Evolutionary conservation across 129 eudicot genomes (phyloP).

Genomic region (Heracleum sosnowskyi): DNA sequence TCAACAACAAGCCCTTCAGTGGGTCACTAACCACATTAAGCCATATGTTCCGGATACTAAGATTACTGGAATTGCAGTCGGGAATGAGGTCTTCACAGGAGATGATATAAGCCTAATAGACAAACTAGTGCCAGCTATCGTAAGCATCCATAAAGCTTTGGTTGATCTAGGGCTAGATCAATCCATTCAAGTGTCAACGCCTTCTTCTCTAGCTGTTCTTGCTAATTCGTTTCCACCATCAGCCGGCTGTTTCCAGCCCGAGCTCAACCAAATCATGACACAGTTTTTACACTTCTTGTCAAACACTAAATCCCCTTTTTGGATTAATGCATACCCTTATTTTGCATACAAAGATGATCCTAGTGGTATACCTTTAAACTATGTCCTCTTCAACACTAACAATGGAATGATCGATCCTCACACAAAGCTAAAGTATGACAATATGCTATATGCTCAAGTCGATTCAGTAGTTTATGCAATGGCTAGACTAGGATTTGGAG

Average conservation of each 20-base stretch:
- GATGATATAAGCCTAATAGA: slow-evolving; percentile 40
- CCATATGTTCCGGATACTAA: slow-evolving; percentile 65
- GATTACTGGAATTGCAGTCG: slow-evolving; percentile 83
- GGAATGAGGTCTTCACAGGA: slow-evolving; percentile 86
- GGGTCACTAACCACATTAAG: slow-evolving; percentile 59
- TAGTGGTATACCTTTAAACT: slow-evolving; percentile 44
- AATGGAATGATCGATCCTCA: slow-evolving; percentile 72
- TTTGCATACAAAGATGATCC: slow-evolving; percentile 79
- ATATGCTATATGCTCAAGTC: slow-evolving; percentile 92
- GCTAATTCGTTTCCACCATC: slow-evolving; percentile 79
- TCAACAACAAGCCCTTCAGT: slow-evolving; percentile 68
- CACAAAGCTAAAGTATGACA: slow-evolving; percentile 66
- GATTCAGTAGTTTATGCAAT: slow-evolving; percentile 78
- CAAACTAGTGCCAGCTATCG: slow-evolving; percentile 71
- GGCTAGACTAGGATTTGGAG: slow-evolving; percentile 64
- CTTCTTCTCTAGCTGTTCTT: slow-evolving; percentile 67
- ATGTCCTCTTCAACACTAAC: slow-evolving; percentile 72
- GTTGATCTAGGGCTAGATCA: slow-evolving; percentile 41
- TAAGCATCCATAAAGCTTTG: slow-evolving; percentile 57
- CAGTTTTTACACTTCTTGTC: slow-evolving; percentile 55
- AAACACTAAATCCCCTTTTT: slow-evolving; percentile 59
- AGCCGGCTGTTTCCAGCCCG: slow-evolving; percentile 54
- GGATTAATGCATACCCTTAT: slow-evolving; percentile 96
- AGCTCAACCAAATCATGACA: slow-evolving; percentile 52
- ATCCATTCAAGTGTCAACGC: slow-evolving; percentile 64